Evolutionary conservation across 768 basidiomycete species (phyloP).

Genomic region (Lentinus tigrinus): DNA sequence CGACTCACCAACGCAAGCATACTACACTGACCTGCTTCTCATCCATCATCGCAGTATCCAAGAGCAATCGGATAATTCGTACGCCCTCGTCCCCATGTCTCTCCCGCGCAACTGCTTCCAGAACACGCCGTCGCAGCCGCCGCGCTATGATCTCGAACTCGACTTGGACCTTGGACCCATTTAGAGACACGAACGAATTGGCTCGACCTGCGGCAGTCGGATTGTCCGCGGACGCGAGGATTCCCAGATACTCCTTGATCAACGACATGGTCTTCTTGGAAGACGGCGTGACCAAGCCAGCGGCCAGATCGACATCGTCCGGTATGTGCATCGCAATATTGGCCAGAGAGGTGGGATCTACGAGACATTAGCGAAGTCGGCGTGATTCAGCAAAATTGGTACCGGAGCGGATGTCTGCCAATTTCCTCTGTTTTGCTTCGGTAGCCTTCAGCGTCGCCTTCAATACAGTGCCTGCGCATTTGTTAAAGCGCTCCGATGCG

Average conservation of each 20-base stretch:
- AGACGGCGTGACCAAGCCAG: constrained; percentile 56
- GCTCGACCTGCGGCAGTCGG: constrained; percentile 70
- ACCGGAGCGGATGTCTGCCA: constrained; percentile 70
- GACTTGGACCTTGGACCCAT: constrained; percentile 71
- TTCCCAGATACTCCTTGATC: constrained; percentile 78
- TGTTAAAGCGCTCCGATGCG: constrained; percentile 78
- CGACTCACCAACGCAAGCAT: not conserved
- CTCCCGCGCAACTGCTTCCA: constrained; percentile 80
- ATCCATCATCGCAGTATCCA: constrained; percentile 87
- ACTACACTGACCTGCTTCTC: constrained; percentile 73
- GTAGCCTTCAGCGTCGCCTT: constrained; percentile 70
- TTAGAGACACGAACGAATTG: constrained; percentile 69
- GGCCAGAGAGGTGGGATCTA: constrained; percentile 67
- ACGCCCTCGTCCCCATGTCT: constrained; percentile 82
- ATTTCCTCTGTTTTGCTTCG: constrained; percentile 56
- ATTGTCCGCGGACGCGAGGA: constrained; percentile 81
- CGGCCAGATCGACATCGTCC: constrained; percentile 60
- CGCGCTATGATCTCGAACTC: constrained; percentile 74
- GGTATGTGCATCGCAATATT: constrained; percentile 63
- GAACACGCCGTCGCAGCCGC: constrained; percentile 63
- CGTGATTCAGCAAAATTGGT: not conserved
- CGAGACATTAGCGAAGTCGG: not conserved
- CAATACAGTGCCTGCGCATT: constrained; percentile 68
- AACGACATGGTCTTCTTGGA: constrained; percentile 56
- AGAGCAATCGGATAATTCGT: constrained; percentile 73